phyloP scores from a whole-genome alignment of 148 eudicot species.

The Diospyros lotus region DNA sequence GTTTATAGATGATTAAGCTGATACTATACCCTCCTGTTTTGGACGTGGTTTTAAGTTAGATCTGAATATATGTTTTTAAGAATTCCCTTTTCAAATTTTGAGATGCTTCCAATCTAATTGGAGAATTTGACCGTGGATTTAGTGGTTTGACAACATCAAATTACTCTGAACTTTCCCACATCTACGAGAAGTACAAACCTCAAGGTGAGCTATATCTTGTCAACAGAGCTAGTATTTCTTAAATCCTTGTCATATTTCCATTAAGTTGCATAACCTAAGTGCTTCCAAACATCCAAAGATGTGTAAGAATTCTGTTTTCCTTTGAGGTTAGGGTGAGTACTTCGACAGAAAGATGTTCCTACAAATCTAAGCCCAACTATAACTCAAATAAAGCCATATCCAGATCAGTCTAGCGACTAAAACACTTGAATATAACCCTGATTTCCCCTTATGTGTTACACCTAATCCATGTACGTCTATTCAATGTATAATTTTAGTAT shows the following conservation, averaged over 20 bases:
- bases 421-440: background rate
- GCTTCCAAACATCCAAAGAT: background rate
- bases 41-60: background rate
- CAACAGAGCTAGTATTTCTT: background rate
- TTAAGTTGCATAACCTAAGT: background rate
- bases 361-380: background rate
- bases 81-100: background rate
- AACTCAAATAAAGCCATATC: constrained; percentile 1
- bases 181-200: constrained; percentile 81
- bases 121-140: constrained; percentile 18
- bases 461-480: too few species aligned
- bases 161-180: constrained; percentile 74
- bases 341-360: background rate
- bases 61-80: background rate
- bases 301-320: background rate
- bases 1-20: background rate
- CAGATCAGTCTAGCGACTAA: background rate
- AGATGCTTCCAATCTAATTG: constrained; percentile 9
- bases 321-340: background rate
- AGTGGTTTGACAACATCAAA: constrained; percentile 92
- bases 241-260: background rate
- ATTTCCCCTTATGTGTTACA: background rate
- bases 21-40: background rate
- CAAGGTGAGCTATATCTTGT: constrained; percentile 46
- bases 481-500: background rate